phyloP scores from a whole-genome alignment of 2,329 filamentous ascomycete genomes.

The Colletotrichum lini region DNA sequence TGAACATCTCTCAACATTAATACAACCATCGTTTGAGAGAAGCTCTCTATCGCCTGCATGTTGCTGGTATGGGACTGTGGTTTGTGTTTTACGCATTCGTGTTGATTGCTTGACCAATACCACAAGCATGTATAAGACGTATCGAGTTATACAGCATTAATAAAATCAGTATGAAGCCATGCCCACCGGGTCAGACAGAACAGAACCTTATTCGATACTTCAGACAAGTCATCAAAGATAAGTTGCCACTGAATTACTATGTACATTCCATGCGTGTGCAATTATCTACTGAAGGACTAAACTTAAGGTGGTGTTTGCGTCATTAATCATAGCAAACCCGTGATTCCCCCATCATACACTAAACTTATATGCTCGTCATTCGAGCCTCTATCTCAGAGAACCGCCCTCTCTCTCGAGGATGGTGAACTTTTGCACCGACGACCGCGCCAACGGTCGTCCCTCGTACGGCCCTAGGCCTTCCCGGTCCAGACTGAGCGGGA shows the following conservation, averaged over 20 bases:
- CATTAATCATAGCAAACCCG: neutral
- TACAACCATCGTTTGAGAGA: conserved; percentile 16
- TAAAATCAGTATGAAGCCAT: too few species aligned
- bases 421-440: conserved; percentile 35
- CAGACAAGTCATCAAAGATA: too few species aligned
- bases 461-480: conserved; percentile 23
- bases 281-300: conserved; percentile 25
- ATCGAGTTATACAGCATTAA: too few species aligned
- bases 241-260: conserved; percentile 6
- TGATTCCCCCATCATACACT: neutral
- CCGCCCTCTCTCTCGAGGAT: conserved; percentile 18
- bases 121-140: too few species aligned
- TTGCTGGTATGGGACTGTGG: too few species aligned
- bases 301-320: neutral
- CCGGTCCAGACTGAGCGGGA: conserved; percentile 28
- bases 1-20: conserved; percentile 23
- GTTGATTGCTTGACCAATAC: too few species aligned
- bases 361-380: neutral
- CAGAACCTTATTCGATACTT: too few species aligned
- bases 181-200: too few species aligned
- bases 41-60: too few species aligned
- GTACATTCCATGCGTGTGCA: neutral
- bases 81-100: too few species aligned
- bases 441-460: neutral
- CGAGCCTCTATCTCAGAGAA: conserved; percentile 28